Percentiles rank a stretch among this genome's conserved stretches.
Conservation (phyloP, 768 basidiomycete species). For the Erythrobasidium yunnanense region DNA sequence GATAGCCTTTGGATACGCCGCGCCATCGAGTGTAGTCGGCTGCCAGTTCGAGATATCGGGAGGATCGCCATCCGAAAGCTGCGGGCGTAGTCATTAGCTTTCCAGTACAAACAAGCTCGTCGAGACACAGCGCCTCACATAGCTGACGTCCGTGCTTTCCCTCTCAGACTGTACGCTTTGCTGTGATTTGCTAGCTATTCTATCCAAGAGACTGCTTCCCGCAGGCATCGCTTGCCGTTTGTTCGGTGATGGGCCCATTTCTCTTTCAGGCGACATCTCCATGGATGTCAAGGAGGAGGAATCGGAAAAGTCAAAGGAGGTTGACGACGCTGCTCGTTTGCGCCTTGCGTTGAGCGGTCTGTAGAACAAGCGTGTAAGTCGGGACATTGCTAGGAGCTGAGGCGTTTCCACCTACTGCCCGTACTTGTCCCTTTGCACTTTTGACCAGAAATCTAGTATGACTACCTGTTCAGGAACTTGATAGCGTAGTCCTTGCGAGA, state of each 20-base stretch:
- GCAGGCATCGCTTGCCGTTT: neutral
- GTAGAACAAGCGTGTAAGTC: neutral
- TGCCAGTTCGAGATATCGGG: slow-evolving; percentile 14
- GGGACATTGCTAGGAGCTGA: neutral
- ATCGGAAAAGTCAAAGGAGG: slow-evolving; percentile 22
- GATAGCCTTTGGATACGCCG: no score
- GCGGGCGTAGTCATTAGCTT: neutral
- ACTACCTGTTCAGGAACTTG: slow-evolving; percentile 85
- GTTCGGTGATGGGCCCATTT: neutral
- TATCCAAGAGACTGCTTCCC: no score
- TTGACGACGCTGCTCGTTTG: neutral
- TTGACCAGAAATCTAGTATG: slow-evolving; percentile 90
- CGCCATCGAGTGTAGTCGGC: no score
- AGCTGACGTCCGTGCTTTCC: neutral
- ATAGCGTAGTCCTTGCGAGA: slow-evolving; percentile 68
- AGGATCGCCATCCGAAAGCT: slow-evolving; percentile 24
- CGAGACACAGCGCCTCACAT: neutral
- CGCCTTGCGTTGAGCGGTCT: neutral
- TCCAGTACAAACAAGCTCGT: neutral
- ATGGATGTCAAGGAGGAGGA: slow-evolving; percentile 18
- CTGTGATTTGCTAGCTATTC: neutral
- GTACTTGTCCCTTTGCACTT: slow-evolving; percentile 39
- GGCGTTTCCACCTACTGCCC: slow-evolving; percentile 1
- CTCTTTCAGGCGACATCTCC: slow-evolving; percentile 7
- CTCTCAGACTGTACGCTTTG: slow-evolving; percentile 4